Conservation (phyloP, 202 grass and related monocot species). For the Digitaria exilis region DNA sequence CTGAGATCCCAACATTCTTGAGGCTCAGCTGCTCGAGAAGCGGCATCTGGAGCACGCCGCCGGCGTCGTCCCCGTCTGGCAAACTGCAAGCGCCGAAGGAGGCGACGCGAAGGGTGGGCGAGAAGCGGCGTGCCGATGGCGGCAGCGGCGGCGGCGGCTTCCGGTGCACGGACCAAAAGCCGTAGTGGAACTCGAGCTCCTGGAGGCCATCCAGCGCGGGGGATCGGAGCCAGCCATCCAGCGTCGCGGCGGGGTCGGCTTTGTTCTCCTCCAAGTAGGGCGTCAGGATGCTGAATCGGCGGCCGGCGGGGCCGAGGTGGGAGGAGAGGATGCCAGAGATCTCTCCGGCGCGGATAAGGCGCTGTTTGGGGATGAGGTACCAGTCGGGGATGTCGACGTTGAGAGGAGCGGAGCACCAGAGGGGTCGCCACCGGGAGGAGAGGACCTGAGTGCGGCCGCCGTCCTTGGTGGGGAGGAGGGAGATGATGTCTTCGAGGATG, state of each 20-base stretch:
- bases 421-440: conserved; percentile 32
- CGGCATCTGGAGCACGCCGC: neutral
- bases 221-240: neutral
- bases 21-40: neutral
- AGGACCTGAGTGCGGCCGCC: neutral
- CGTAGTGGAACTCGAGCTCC: neutral
- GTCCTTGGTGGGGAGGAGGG: conserved; percentile 26
- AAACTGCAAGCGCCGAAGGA: neutral
- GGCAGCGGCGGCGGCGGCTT: neutral
- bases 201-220: neutral
- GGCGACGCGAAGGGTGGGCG: neutral
- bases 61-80: neutral
- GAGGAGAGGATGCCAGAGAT: too few species aligned
- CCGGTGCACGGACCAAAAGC: too few species aligned
- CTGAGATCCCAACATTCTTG: neutral
- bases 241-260: too few species aligned
- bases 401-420: conserved; percentile 36
- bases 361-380: too few species aligned
- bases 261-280: too few species aligned
- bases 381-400: too few species aligned
- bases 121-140: neutral
- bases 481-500: neutral
- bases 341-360: too few species aligned
- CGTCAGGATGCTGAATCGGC: too few species aligned
- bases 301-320: too few species aligned